phyloP scores from a whole-genome alignment of 73 alveolate genomes.

The Paramecium pentaurelia region DNA sequence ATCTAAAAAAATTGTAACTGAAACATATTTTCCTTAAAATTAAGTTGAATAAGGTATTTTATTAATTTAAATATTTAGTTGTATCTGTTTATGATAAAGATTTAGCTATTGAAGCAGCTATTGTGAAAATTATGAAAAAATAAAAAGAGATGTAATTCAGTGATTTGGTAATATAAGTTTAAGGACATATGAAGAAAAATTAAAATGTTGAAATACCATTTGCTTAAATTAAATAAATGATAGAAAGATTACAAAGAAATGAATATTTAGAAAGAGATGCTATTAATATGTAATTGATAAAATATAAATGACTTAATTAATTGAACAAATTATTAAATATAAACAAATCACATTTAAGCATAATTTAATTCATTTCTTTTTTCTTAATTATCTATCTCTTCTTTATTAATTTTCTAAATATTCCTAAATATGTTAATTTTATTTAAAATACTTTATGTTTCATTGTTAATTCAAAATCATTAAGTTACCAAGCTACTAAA shows the following conservation, averaged over 20 bases:
- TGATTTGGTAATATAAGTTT: background rate
- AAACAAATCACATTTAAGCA: background rate
- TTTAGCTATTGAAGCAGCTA: slow-evolving; percentile 18
- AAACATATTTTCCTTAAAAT: background rate
- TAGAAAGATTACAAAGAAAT: background rate
- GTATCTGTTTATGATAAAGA: background rate
- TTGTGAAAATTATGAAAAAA: slow-evolving; percentile 15
- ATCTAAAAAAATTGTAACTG: background rate
- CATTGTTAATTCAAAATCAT: slow-evolving; percentile 34
- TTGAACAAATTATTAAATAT: background rate
- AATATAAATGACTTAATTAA: background rate
- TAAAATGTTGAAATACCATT: background rate
- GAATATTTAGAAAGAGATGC: background rate
- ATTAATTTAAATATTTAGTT: background rate
- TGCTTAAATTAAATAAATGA: background rate
- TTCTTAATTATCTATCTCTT: background rate
- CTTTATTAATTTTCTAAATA: slow-evolving; percentile 12
- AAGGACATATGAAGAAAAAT: background rate
- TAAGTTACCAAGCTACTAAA: background rate
- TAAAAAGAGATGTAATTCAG: background rate
- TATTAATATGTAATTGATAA: background rate
- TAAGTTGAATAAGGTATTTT: background rate
- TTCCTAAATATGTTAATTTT: background rate
- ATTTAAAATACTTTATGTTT: background rate
- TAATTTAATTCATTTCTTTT: background rate